Evolutionary conservation across 2,329 filamentous ascomycete genomes (phyloP).

Genomic region (Dryadomyces quercivorus): DNA sequence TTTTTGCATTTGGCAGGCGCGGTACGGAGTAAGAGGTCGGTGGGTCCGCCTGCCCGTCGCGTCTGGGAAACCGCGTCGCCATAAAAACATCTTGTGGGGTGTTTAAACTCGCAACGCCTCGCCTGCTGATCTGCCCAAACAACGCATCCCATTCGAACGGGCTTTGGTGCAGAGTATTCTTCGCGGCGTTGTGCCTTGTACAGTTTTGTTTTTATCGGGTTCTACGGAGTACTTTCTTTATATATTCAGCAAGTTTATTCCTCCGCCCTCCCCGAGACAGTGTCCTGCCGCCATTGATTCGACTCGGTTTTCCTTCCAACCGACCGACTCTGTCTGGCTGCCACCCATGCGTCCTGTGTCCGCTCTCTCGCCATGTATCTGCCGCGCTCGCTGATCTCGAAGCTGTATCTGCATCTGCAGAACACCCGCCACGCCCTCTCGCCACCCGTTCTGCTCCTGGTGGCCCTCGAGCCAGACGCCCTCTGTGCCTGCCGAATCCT

Average conservation of each 20-base stretch:
- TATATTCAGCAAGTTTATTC: neutral
- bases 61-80: constrained; percentile 9
- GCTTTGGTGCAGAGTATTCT: neutral
- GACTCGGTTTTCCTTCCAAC: constrained; percentile 15
- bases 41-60: constrained; percentile 1
- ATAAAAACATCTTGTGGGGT: constrained; percentile 1
- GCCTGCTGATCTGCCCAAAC: neutral
- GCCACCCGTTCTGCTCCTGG: constrained; percentile 81
- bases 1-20: constrained; percentile 5
- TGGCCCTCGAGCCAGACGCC: constrained; percentile 87
- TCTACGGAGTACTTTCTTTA: neutral
- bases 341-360: constrained; percentile 9
- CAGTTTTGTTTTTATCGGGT: neutral
- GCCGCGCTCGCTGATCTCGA: constrained; percentile 75
- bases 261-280: neutral
- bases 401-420: constrained; percentile 83
- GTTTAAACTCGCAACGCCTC: neutral
- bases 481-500: constrained; percentile 93
- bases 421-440: constrained; percentile 79
- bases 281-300: neutral
- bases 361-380: constrained; percentile 63
- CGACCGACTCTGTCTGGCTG: neutral
- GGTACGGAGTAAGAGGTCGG: neutral
- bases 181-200: neutral
- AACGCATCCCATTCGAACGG: neutral